Conservation (phyloP, 192 early-diverging fungal genomes). For the Coemansia sp. region DNA sequence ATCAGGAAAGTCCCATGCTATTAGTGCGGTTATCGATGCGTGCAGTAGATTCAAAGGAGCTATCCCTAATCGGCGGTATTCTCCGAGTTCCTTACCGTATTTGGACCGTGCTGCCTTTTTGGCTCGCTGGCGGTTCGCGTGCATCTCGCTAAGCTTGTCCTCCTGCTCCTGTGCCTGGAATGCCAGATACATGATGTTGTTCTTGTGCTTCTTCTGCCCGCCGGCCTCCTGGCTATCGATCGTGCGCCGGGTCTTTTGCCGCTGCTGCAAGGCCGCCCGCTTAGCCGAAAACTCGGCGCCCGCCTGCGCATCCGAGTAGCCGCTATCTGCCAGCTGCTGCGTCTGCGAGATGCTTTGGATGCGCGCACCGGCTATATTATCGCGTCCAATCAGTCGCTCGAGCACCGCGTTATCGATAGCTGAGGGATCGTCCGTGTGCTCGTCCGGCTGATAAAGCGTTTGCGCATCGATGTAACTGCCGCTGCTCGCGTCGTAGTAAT, state of each 20-base stretch:
- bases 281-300: constrained; percentile 18
- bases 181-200: constrained; percentile 77
- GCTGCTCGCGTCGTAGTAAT: constrained; percentile 28
- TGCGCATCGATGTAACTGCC: constrained; percentile 28
- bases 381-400: constrained; percentile 30
- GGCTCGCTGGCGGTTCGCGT: constrained; percentile 58
- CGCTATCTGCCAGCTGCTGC: constrained; percentile 20
- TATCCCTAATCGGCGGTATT: constrained; percentile 3
- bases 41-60: too few species aligned
- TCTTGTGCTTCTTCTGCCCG: constrained; percentile 62
- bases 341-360: constrained; percentile 14
- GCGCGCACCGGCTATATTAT: neutral
- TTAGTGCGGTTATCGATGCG: neutral
- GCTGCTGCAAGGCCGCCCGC: constrained; percentile 14
- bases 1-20: too few species aligned
- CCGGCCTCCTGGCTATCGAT: constrained; percentile 27
- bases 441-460: neutral
- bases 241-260: constrained; percentile 9
- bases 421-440: constrained; percentile 6
- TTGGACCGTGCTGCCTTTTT: constrained; percentile 63
- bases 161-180: constrained; percentile 68
- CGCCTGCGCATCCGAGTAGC: constrained; percentile 30
- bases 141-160: constrained; percentile 56
- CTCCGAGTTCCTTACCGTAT: constrained; percentile 53
- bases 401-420: constrained; percentile 17